phyloP scores from a whole-genome alignment of 257 asterid genomes.

The Rubia yunnanensis region DNA sequence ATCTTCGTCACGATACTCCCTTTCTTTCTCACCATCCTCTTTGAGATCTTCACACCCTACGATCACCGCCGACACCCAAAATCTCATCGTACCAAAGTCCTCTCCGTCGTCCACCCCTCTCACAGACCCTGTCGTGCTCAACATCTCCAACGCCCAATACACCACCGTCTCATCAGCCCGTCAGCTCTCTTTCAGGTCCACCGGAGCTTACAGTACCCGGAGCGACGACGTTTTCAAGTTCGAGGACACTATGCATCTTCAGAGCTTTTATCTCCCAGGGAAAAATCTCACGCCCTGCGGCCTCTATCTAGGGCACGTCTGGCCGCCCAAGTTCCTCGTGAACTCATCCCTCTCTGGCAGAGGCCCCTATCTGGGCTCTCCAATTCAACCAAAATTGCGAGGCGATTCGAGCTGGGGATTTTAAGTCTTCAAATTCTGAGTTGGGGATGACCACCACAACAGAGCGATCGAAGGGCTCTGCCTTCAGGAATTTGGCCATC shows the following conservation, averaged over 20 bases:
- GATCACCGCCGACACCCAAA: conserved; percentile 17
- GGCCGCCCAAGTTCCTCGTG: conserved; percentile 59
- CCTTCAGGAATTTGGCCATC: conserved; percentile 85
- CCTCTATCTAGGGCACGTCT: conserved; percentile 51
- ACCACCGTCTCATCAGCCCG: conserved; percentile 21
- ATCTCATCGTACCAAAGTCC: conserved; percentile 35
- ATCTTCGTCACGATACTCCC: neutral
- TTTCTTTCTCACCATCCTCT: conserved; percentile 16
- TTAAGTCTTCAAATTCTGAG: too few species aligned
- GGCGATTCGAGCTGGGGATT: too few species aligned
- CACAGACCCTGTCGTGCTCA: conserved; percentile 20
- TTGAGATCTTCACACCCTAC: conserved; percentile 18
- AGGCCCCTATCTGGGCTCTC: conserved; percentile 51
- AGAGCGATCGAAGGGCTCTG: conserved; percentile 96
- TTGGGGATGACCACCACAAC: too few species aligned
- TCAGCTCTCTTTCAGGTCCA: conserved; percentile 32
- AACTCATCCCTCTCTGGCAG: conserved; percentile 12
- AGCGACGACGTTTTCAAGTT: conserved; percentile 41
- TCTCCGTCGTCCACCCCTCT: conserved; percentile 30
- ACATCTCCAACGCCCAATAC: conserved; percentile 31
- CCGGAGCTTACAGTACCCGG: conserved; percentile 36
- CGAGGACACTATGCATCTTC: conserved; percentile 34
- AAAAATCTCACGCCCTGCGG: conserved; percentile 42
- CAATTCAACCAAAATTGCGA: conserved; percentile 56
- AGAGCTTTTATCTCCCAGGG: conserved; percentile 3